Conservation (phyloP, 2,329 filamentous ascomycete species). For the Colletotrichum plurivorum region DNA sequence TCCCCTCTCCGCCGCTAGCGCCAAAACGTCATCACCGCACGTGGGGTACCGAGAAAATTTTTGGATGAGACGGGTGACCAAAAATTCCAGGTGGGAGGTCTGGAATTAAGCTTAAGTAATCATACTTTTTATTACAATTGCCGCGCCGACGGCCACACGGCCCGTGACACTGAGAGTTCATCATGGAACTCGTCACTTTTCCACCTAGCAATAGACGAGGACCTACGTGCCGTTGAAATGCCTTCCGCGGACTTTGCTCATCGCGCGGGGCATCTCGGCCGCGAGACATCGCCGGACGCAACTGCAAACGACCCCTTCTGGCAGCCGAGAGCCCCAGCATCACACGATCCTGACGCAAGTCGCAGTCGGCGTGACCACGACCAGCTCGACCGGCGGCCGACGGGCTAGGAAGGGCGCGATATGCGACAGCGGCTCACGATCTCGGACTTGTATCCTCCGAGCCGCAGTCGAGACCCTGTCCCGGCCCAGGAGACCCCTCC, state of each 20-base stretch:
- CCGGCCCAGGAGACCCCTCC: background rate
- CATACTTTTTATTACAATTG: constrained; percentile 8
- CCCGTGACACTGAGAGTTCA: background rate
- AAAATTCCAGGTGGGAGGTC: constrained; percentile 24
- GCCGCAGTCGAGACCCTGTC: background rate
- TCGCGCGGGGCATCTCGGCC: background rate
- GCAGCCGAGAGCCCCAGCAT: constrained; percentile 7
- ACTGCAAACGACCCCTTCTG: constrained; percentile 6
- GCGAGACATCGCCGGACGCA: background rate
- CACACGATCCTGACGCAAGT: constrained; percentile 24
- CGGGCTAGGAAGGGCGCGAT: background rate
- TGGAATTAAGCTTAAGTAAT: constrained; percentile 34
- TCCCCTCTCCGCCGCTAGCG: constrained; percentile 21
- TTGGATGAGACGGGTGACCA: background rate
- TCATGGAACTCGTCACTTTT: background rate
- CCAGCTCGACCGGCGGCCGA: constrained; percentile 1
- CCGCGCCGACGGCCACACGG: background rate
- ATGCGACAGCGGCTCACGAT: constrained; percentile 10
- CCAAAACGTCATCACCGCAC: constrained; percentile 32
- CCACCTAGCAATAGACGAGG: background rate
- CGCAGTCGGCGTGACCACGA: background rate
- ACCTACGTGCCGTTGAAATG: background rate
- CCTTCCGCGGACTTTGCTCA: constrained; percentile 2
- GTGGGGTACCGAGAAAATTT: constrained; percentile 18
- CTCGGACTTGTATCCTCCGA: constrained; percentile 32